Base-by-base conservation (phyloP, 2,329 filamentous ascomycete species). In the Akanthomyces muscarius region DNA sequence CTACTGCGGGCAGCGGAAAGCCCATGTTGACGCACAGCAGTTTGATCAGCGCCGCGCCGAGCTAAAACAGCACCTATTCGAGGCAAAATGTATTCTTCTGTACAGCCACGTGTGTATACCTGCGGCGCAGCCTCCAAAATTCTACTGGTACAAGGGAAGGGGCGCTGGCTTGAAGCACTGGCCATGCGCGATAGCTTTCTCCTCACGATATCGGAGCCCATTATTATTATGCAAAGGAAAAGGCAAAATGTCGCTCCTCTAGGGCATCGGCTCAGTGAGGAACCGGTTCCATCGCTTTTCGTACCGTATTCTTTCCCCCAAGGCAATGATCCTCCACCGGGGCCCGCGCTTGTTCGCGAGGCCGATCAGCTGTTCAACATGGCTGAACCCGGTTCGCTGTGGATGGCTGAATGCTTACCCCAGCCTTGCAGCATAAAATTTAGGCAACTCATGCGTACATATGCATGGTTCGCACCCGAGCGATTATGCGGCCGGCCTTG, bases 1-100 rank as follows among this genome's bases (percentile, higher is more conserved):
- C 30, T 61, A 61, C 47, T 52, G 57, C 57, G 25, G 57, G 47
- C 36, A 3, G 57, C 57, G 57, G 47, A 61, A 53, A 53, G 33
- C 36, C 48, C 48, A 52, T 28, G 47, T 33, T 61, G 33, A 52
- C 14, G 25, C 45, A 42, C 30, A 60, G 47, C 47, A 33, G 45
- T 42, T 60, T 21, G 56, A 42, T 51, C 36, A 51, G 57, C 57
- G 33, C 33, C 28, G 47, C 57, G 33, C 45, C 8, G 44, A 52
- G 48, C 57, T 53, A 61, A 52, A 52, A 53, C 44, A 61, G 36
- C 36, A 45, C 23, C 18, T 25, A 14, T 51, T 48, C 0, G 5
- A 41, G 44, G 16, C 14, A 41, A 30, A 30, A 36, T 13, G 45
- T 60, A 60, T 23, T 48, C 5, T 13, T 23, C 42, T 48, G 44